These are phyloP conservation scores for Aspergillus versicolor DNA, from an alignment of 2,329 filamentous ascomycete genomes.

Conservation along the genomic window DNA sequence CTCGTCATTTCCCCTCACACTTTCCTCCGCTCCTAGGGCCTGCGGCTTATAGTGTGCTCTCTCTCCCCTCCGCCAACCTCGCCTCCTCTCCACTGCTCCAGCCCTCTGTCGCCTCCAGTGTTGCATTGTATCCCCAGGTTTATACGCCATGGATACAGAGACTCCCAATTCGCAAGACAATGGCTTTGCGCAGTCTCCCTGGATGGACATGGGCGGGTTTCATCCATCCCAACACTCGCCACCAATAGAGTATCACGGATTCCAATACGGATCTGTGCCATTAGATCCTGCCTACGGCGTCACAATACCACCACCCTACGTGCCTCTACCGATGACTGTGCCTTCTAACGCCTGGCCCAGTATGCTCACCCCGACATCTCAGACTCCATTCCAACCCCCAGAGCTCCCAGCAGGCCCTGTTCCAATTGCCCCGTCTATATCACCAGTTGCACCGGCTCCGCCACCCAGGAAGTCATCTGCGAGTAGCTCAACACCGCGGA, in stretches of 20 bases:
- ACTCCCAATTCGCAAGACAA: constrained; percentile 43
- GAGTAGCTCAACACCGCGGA: constrained; percentile 63
- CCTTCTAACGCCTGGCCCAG: constrained; percentile 73
- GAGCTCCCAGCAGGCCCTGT: constrained; percentile 62
- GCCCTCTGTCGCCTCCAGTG: background rate
- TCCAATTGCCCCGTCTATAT: constrained; percentile 53
- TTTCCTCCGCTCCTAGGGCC: constrained; percentile 6
- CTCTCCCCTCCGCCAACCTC: constrained; percentile 9
- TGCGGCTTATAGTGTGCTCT: constrained; percentile 2
- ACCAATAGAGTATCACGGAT: constrained; percentile 67
- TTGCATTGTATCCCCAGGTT: background rate
- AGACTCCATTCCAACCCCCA: constrained; percentile 60
- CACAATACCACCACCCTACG: constrained; percentile 58
- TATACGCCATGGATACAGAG: constrained; percentile 45
- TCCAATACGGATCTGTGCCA: constrained; percentile 63
- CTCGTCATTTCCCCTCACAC: constrained; percentile 9
- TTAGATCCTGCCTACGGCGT: constrained; percentile 56
- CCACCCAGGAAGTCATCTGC: constrained; percentile 13
- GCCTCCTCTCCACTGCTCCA: constrained; percentile 26
- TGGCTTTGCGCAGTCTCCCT: constrained; percentile 45
- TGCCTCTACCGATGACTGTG: constrained; percentile 68
- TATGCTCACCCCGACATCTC: constrained; percentile 65
- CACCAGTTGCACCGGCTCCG: constrained; percentile 49
- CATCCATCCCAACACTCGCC: constrained; percentile 63
- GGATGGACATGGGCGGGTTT: constrained; percentile 48